These are phyloP conservation scores for Monosporascus sp. DNA, from an alignment of 2,329 filamentous ascomycete species.

Conservation along the genomic window DNA sequence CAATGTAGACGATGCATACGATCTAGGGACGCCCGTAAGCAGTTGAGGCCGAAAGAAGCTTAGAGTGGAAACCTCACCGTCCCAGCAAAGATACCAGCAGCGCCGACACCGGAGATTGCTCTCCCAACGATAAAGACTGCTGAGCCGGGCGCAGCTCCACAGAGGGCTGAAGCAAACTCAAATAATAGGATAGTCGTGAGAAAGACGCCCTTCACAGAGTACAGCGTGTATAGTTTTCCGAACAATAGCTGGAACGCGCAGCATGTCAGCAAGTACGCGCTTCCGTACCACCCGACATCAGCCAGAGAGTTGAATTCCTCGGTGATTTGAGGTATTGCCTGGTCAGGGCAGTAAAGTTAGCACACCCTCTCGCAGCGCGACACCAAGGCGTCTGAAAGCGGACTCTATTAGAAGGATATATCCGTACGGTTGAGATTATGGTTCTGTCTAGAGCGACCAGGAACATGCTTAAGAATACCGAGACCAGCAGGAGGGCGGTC, in stretches of 20 bases:
- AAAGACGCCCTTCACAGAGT: slow-evolving; percentile 15
- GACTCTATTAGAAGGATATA: no score
- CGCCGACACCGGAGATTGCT: slow-evolving; percentile 17
- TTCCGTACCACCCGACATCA: slow-evolving; percentile 26
- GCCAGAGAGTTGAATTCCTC: slow-evolving; percentile 19
- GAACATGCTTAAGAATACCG: slow-evolving; percentile 28
- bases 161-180: slow-evolving; percentile 22
- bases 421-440: no score
- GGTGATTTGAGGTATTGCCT: slow-evolving; percentile 21
- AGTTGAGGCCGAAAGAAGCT: slow-evolving; percentile 1
- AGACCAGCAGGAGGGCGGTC: slow-evolving; percentile 26
- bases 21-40: slow-evolving; percentile 19
- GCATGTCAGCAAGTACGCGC: slow-evolving; percentile 20
- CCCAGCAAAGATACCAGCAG: slow-evolving; percentile 4
- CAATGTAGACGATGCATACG: slow-evolving; percentile 11
- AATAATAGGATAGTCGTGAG: slow-evolving; percentile 9
- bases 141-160: slow-evolving; percentile 23
- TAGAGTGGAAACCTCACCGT: neutral
- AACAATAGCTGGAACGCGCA: slow-evolving; percentile 19
- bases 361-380: no score
- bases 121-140: slow-evolving; percentile 23
- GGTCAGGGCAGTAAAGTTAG: no score
- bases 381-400: no score
- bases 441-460: no score
- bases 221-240: slow-evolving; percentile 21